Base-by-base conservation (phyloP, 2,329 filamentous ascomycete species). In the Monilinia fructigena region DNA sequence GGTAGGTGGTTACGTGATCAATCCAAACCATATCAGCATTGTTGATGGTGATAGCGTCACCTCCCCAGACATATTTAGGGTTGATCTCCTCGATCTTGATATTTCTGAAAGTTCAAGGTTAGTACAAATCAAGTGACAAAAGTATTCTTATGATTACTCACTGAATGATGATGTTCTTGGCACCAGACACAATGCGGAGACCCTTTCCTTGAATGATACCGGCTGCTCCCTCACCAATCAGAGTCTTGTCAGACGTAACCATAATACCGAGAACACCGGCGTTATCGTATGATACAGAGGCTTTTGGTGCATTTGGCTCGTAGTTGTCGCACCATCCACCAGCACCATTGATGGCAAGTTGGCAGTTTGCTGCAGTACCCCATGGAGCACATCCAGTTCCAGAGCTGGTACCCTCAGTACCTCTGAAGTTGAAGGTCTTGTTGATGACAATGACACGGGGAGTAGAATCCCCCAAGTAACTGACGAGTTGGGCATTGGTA, bases 401-500 rank as follows among this genome's bases (percentile, higher is more conserved):
- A 16, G 52, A 69, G 16, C 63, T 68, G 12, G 66, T 71, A 28
- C 70, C 70, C 82, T 85, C 73, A 81, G 82, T 69, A 82, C 81
- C 50, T 74, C 83, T 52, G 82, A 83, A 64, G 83, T 78, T 70
- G 82, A 83, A 63, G 82, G 84, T 74, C 73, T 85, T 83, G 74
- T 81, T 80, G 38, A 89, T 78, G 65, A 88, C 80, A 71, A 89
- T 88, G 68, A 83, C 82, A 31, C 61, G 61, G 56, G 61, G 61
- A 3, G 52, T 20, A 26, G 50, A 55, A 55, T 64, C 61, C 31
- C 26, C 20, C 20, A 64, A 45, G 52, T 64, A 85, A 82, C 16
- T 86, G 72, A 26, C 82, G 56, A 89, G 82, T 80, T 89, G 80
- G 31, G 77, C 80, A 53, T 76, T 85, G 59, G 79, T 83, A 23